Evolutionary conservation across 2,329 filamentous ascomycete species (phyloP), one percentile per base, ranked within the genome.

Genomic region (Aspergillus clavatus): DNA sequence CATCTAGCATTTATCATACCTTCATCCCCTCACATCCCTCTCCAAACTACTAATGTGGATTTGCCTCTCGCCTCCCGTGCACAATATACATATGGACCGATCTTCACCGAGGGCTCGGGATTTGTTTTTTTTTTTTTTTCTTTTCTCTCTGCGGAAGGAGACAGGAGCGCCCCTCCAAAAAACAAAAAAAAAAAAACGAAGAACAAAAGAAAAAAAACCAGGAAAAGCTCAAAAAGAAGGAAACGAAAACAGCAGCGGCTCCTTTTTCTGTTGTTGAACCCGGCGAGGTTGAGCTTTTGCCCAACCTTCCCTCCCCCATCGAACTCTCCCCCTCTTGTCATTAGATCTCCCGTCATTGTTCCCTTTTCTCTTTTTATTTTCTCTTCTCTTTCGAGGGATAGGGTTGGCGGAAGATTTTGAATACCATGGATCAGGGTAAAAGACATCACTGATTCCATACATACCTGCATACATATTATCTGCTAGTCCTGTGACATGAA

Each of bases 11-110:
- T 26, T 39, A 40, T 40, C 38, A 14, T 27, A 33, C 42, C 29
- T 28, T 40, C 24, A 35, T 35, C 16, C 35, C 38, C 21, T 47
- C 22, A 11, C 29, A 23, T 37, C 40, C 27, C 36, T 29, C 31
- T 23, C 10, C 27, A 42, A 48, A 38, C 36, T 49, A 26, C 28
- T 55, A 55, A 54, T 55, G 53, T 52, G 54, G 54, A 46, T 50
- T 54, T 45, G 43, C 48, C 45, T 51, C 47, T 43, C 43, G 41
- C 50, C 43, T 18, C 31, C 18, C 31, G 31, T 35, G 18, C 14
- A 35, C 12, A 35, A 5, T 35, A 10, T 12, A 31, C 28, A 31
- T 31, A n/a, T 8, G 11, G 5, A 8, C 31, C 7, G 31, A 10
- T 16, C 31, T 16, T 35, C 14, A 35, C 5, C 10, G 31, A 18